phyloP scores from a whole-genome alignment of 73 alveolate species.

The Paramecium sexaurelia region DNA sequence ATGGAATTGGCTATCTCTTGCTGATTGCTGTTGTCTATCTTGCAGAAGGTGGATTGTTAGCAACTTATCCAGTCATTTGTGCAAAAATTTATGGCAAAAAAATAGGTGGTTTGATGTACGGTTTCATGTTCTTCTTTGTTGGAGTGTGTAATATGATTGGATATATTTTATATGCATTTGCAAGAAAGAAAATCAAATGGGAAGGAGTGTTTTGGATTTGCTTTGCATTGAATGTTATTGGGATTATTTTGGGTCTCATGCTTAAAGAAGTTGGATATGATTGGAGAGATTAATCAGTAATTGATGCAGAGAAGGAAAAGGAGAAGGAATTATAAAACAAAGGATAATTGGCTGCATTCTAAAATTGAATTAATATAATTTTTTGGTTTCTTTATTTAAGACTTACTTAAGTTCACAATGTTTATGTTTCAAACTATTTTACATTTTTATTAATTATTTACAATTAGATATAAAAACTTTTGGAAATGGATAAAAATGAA shows the following conservation, averaged over 20 bases:
- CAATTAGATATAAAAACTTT: not conserved
- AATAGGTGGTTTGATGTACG: conserved; percentile 25
- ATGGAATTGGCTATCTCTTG: conserved; percentile 48
- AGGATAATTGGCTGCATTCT: not conserved
- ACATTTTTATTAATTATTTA: not conserved
- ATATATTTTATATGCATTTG: conserved; percentile 9
- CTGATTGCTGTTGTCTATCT: conserved; percentile 27
- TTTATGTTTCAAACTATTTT: not conserved
- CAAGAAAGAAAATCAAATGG: not conserved
- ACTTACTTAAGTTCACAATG: not conserved
- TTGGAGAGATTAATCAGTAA: conserved; percentile 4
- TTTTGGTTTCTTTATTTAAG: not conserved
- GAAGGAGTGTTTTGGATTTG: conserved; percentile 54
- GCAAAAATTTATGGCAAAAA: conserved; percentile 9
- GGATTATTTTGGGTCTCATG: not conserved
- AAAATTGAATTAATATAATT: not conserved
- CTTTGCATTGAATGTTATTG: conserved; percentile 18
- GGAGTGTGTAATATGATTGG: conserved; percentile 38
- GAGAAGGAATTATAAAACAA: not conserved
- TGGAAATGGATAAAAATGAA: conserved; percentile 26
- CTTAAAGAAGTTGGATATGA: conserved; percentile 14
- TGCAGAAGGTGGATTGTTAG: conserved; percentile 48
- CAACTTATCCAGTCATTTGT: conserved; percentile 34
- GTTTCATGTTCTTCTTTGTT: conserved; percentile 27
- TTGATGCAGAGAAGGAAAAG: not conserved